Evolutionary conservation across 495 filamentous ascomycete genomes (phyloP), one percentile per base, ranked within the genome.

Genomic region (Penicillium canescens): DNA sequence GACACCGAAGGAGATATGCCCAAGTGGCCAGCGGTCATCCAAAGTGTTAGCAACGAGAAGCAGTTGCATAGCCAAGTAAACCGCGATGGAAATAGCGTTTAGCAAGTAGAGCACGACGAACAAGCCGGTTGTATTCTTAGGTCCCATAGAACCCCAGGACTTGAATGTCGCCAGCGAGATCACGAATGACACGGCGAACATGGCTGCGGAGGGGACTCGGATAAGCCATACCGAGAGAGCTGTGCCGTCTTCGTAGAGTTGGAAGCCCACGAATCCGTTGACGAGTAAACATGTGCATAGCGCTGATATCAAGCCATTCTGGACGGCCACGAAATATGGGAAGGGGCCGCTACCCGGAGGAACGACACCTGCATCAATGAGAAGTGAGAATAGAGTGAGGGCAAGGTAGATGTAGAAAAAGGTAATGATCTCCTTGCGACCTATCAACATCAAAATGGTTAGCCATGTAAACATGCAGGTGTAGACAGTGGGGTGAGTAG

Each of bases 211-310:
- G 52, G 79, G 84, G 10, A 89, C 61, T 28, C 95, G 86, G 45
- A 99, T 78, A 51, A 96, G 83, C 94, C 93, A 99, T 26, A 99
- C 85, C 0, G 93, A 97, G 34, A 97, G 79, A 7, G 86, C 86
- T 2, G 94, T 99, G n/a, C 94, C 94, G 68, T 99, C 94, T 71
- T 99, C 94, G 70, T 98, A 99, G 5, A 99, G 81, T 73, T 98
- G 95, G 74, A 98, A 99, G 34, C 94, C 94, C 37, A 99, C 93
- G 67, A 99, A 99, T 26, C 95, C 94, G 69, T 98, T 98, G 78
- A 99, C 89, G 50, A 98, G 75, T 37, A 99, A 78, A 71, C 88
- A 95, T 9, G 89, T 92, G 67, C 91, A 89, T 16, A 94, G 77
- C 10, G 94, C 91, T 14, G 91, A 96, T n/a, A 85, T 76, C 52